A percentile compares a stretch with the other conserved stretches of the same genome.
phyloP scores from a whole-genome alignment of 2,329 filamentous ascomycete genomes.

The Stachybotrys chlorohalonatus region DNA sequence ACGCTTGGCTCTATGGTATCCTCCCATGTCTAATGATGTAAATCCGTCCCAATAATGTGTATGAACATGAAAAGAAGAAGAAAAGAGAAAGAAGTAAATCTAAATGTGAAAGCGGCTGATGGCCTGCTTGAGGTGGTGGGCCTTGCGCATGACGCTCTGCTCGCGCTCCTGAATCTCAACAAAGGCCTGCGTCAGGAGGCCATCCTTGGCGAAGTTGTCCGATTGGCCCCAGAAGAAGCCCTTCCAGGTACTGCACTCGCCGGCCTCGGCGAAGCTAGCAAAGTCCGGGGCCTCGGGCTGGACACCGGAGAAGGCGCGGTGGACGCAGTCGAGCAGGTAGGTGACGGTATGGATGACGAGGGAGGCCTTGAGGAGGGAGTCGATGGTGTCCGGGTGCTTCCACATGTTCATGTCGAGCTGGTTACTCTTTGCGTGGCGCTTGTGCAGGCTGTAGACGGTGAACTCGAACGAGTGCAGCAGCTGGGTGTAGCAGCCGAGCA shows the following conservation, averaged over 20 bases:
- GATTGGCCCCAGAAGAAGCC: slow-evolving; percentile 3
- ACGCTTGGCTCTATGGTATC: background rate
- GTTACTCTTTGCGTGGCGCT: slow-evolving; percentile 2
- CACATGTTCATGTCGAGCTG: background rate
- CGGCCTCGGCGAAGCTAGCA: background rate
- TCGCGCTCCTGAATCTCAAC: slow-evolving; percentile 6
- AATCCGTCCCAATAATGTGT: background rate
- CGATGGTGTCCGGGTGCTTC: background rate
- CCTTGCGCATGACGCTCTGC: slow-evolving; percentile 4
- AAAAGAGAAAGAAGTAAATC: background rate
- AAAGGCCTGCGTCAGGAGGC: slow-evolving; percentile 5
- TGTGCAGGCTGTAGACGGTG: slow-evolving; percentile 4
- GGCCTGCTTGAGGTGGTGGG: slow-evolving; percentile 4
- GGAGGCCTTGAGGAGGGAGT: slow-evolving; percentile 5
- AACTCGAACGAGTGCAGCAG: slow-evolving; percentile 5
- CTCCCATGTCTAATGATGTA: background rate
- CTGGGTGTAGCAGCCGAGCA: slow-evolving; percentile 6
- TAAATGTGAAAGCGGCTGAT: slow-evolving; percentile 6
- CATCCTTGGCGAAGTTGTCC: slow-evolving; percentile 3
- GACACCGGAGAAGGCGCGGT: slow-evolving; percentile 1
- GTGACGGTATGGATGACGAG: slow-evolving; percentile 6
- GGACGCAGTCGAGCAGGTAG: slow-evolving; percentile 4
- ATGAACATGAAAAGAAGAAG: background rate
- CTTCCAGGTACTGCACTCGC: slow-evolving; percentile 3
- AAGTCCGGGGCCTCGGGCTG: background rate